Conservation (phyloP, 371 early-diverging fungal genomes). For the Syncephalastrum racemosum region DNA sequence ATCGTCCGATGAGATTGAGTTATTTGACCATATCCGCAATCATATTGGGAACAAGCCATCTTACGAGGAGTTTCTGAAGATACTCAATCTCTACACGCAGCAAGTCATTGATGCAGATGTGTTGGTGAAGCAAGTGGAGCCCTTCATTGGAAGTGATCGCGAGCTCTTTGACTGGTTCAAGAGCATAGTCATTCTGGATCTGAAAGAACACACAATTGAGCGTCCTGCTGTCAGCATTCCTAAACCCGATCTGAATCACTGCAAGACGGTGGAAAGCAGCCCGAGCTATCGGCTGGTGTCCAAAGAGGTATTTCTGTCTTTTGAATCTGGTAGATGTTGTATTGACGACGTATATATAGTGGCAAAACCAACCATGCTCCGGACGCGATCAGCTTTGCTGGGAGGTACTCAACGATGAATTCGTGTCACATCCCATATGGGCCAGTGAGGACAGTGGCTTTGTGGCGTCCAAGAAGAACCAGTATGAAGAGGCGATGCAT, state of each 20-base stretch:
- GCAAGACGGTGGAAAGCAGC: conserved; percentile 44
- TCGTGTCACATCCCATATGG: conserved; percentile 95
- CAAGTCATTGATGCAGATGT: conserved; percentile 84
- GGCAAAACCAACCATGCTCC: conserved; percentile 66
- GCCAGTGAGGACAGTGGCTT: conserved; percentile 95
- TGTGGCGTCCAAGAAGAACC: conserved; percentile 92
- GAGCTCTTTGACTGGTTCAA: conserved; percentile 93
- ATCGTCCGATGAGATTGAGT: conserved; percentile 77
- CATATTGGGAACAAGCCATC: conserved; percentile 77
- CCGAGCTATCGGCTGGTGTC: conserved; percentile 74
- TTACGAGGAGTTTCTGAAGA: conserved; percentile 94
- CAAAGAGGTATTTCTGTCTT: conserved; percentile 41
- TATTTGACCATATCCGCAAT: conserved; percentile 86
- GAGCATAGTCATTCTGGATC: conserved; percentile 86
- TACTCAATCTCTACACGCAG: conserved; percentile 92
- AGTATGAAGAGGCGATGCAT: conserved; percentile 96
- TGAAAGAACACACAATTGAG: conserved; percentile 41
- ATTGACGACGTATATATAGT: conserved; percentile 8
- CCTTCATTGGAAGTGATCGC: conserved; percentile 67
- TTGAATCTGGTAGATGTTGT: not conserved
- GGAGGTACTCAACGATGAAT: conserved; percentile 97
- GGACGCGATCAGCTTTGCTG: conserved; percentile 90
- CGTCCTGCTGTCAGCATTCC: conserved; percentile 38
- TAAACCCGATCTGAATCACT: conserved; percentile 55
- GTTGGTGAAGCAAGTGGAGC: conserved; percentile 79